Evolutionary conservation across 345 rosid species (phyloP).

Genomic region (Cardamine occulta): DNA sequence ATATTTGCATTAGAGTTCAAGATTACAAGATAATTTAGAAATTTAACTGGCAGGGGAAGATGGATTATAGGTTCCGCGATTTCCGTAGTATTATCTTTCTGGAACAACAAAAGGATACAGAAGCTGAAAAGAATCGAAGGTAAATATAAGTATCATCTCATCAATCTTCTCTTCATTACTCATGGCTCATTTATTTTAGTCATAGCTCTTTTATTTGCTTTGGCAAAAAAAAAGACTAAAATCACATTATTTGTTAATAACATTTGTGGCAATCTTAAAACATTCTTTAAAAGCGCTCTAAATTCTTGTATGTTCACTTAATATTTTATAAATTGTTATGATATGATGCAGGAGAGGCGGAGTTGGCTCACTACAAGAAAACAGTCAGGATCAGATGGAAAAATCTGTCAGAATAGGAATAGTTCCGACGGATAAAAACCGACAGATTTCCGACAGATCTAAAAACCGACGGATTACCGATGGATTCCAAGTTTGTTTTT

Average conservation of each 20-base stretch:
- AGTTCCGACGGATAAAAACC: too few relatives aligned
- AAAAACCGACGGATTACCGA: too few relatives aligned
- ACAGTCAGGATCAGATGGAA: too few relatives aligned
- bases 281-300: not conserved
- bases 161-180: not conserved
- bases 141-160: constrained; percentile 24
- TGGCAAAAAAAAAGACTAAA: too few relatives aligned
- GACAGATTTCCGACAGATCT: too few relatives aligned
- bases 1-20: not conserved
- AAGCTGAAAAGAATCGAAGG: constrained; percentile 60
- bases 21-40: not conserved
- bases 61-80: constrained; percentile 62
- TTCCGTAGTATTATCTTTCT: constrained; percentile 54
- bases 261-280: not conserved
- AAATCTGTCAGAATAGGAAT: too few relatives aligned
- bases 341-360: constrained; percentile 52
- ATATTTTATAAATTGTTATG: not conserved
- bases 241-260: too few relatives aligned
- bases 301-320: not conserved
- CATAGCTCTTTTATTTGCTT: too few relatives aligned
- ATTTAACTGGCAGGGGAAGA: constrained; percentile 56
- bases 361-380: too few relatives aligned
- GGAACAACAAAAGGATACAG: constrained; percentile 53
- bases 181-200: not conserved
- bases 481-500: too few relatives aligned